Conservation (phyloP, 2,329 filamentous ascomycete species). For the Rutstroemia sp. region DNA sequence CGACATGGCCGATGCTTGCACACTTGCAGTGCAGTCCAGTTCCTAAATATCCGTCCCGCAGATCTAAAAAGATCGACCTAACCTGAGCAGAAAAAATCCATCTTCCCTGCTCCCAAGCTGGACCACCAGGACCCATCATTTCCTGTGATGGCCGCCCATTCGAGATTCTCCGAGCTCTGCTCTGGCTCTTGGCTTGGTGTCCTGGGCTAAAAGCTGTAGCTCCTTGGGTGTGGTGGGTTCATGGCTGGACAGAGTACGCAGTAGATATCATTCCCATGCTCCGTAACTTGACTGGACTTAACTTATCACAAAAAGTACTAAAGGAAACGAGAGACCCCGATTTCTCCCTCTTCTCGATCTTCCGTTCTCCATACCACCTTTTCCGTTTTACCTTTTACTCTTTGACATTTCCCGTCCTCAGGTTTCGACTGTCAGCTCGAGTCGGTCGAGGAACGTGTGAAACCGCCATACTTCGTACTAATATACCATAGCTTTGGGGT, state of each 20-base stretch:
- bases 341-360: background rate
- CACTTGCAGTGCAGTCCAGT: background rate
- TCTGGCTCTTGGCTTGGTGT: background rate
- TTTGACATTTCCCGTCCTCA: too few relatives aligned
- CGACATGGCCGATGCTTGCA: background rate
- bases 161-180: background rate
- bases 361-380: too few relatives aligned
- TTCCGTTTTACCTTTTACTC: too few relatives aligned
- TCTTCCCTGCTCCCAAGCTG: background rate
- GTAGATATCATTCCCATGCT: too few relatives aligned
- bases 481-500: too few relatives aligned
- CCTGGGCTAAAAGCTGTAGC: background rate
- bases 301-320: constrained; percentile 3
- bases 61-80: constrained; percentile 5
- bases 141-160: background rate
- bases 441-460: too few relatives aligned
- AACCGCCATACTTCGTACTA: too few relatives aligned
- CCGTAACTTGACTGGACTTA: too few relatives aligned
- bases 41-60: background rate
- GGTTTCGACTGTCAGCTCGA: too few relatives aligned
- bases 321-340: constrained; percentile 4
- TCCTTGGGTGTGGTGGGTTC: background rate
- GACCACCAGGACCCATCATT: too few relatives aligned
- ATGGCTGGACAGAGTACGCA: too few relatives aligned
- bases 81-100: background rate